A percentile compares a stretch with the other conserved stretches of the same genome.
Conservation (phyloP, 2,329 filamentous ascomycete genomes). For the Colletotrichum abscissum region DNA sequence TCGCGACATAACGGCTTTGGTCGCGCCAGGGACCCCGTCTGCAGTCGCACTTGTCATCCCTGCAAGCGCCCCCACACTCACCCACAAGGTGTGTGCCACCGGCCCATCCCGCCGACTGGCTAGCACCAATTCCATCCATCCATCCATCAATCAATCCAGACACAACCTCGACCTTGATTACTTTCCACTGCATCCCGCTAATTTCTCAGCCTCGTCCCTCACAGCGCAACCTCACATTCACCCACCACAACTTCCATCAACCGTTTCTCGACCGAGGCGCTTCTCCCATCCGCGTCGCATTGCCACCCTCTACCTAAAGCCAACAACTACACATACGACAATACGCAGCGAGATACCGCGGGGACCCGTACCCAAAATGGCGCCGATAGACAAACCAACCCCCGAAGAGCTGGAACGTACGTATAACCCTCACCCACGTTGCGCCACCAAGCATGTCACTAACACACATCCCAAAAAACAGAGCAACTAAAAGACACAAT, state of each 20-base stretch:
- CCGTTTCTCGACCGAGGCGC: no score
- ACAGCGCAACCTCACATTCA: neutral
- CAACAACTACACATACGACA: no score
- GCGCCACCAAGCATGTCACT: neutral
- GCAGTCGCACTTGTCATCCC: conserved; percentile 4
- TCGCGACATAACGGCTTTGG: neutral
- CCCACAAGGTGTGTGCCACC: conserved; percentile 8
- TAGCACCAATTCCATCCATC: neutral
- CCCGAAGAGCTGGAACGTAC: conserved; percentile 54
- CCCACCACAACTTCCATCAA: neutral
- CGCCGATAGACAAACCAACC: conserved; percentile 52
- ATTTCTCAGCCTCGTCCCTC: conserved; percentile 16
- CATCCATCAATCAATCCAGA: neutral
- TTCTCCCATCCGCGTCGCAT: neutral
- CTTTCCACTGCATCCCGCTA: neutral
- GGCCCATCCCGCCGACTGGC: conserved; percentile 25
- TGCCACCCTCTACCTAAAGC: neutral
- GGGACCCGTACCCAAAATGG: conserved; percentile 45
- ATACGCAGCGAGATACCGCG: neutral
- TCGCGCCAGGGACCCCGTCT: neutral
- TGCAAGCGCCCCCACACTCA: conserved; percentile 20
- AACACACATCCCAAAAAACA: conserved; percentile 39
- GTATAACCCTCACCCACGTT: conserved; percentile 12
- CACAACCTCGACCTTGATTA: neutral
- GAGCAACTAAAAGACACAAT: conserved; percentile 71